Base-by-base conservation (phyloP, 148 eudicot species). In the Simmondsia chinensis region DNA sequence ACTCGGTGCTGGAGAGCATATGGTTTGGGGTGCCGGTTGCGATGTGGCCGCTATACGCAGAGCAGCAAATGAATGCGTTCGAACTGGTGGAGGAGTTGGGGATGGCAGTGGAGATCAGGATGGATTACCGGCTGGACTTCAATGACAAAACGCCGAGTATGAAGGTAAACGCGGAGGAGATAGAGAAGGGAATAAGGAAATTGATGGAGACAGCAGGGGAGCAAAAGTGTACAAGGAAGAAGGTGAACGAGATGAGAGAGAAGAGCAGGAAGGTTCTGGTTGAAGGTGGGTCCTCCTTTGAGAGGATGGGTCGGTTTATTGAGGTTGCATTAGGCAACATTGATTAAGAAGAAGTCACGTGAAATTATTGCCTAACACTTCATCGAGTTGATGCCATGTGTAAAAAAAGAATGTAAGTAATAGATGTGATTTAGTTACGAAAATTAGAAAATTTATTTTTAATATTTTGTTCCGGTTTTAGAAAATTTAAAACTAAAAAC, bases 11-110 rank as follows among this genome's bases (percentile, higher is more conserved):
- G 25, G 72, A 67, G 46, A 55, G 66, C 35, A 0, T 67, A 11
- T 67, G 72, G 72, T 50, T 32, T 14, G 50, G 72, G 1, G 63
- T 60, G 3, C 72, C 63, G 0, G 15, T 67, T 24, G 62, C 54
- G 4, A 38, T 58, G 0, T 66, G 72, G 72, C 72, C 72, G 0
- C 13, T 66, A 9, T 49, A 48, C 12, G 61, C 62, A 0, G 66
- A 66, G 12, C 66, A 67, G 8, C 72, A 67, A 23, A 9, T 44
- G 33, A 61, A 54, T 22, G 66, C 66, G 8, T 67, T 49, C 7
- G 9, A 15, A 16, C 11, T 66, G 38, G 61, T 66, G 9, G 54
- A 20, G 18, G 71, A 53, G 5, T 6, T 59, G 15, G 48, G 46
- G 25, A 3, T 66, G 35, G 66, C 61, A 0, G 56, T 54, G 23